phyloP scores from a whole-genome alignment of 2,329 filamentous ascomycete genomes.

The Leptoxyphium fumago region DNA sequence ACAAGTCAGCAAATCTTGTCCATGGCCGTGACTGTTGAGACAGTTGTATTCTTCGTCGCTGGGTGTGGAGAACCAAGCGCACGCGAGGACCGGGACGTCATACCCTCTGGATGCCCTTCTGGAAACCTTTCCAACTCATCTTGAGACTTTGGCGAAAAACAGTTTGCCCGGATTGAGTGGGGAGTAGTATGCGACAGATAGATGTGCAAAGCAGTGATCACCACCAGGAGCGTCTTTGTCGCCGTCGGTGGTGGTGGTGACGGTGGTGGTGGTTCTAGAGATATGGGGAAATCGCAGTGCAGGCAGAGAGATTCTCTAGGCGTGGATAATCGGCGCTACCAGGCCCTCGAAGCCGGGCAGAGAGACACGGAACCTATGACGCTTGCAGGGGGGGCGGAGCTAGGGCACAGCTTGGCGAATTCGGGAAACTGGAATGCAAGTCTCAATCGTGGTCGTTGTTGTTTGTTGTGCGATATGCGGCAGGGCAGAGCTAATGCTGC shows the following conservation, averaged over 20 bases:
- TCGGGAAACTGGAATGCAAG: neutral
- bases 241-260: too few species aligned
- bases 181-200: neutral
- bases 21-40: too few species aligned
- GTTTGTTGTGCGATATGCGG: too few species aligned
- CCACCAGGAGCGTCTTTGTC: too few species aligned
- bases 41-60: neutral
- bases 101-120: conserved; percentile 78
- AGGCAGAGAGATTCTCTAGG: neutral
- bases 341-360: neutral
- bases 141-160: conserved; percentile 9
- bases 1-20: neutral
- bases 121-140: conserved; percentile 97
- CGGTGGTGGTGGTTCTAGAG: too few species aligned
- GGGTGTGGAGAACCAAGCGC: neutral
- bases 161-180: neutral
- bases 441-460: too few species aligned
- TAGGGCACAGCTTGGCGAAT: neutral
- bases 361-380: neutral
- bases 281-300: neutral
- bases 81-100: conserved; percentile 17
- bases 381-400: neutral
- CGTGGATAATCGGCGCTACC: neutral
- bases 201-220: too few species aligned
- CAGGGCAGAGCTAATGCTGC: too few species aligned